Conservation (phyloP, 108 stramenopile genomes). For the Licmophora abbreviata region DNA sequence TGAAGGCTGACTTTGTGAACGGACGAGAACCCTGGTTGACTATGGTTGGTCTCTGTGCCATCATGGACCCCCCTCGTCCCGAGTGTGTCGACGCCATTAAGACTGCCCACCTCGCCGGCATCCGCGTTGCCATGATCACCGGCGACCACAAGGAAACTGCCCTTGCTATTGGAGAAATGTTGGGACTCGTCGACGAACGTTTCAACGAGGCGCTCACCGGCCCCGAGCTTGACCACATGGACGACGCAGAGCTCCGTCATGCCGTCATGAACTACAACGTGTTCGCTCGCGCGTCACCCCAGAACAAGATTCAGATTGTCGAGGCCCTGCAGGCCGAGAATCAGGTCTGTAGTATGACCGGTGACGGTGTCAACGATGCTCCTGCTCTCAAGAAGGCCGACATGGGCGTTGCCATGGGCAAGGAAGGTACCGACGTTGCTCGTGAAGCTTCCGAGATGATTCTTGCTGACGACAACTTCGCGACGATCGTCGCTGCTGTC, state of each 20-base stretch:
- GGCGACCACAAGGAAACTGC: constrained; percentile 93
- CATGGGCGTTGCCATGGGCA: constrained; percentile 99
- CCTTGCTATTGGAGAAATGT: constrained; percentile 67
- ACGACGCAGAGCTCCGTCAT: constrained; percentile 49
- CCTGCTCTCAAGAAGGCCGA: constrained; percentile 97
- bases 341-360: constrained; percentile 94
- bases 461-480: constrained; percentile 97
- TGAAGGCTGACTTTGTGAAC: constrained; percentile 63
- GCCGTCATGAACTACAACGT: constrained; percentile 75
- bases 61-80: constrained; percentile 92
- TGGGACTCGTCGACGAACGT: constrained; percentile 77
- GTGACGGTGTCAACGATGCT: constrained; percentile 99
- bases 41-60: constrained; percentile 89
- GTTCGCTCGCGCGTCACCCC: constrained; percentile 83
- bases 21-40: constrained; percentile 57
- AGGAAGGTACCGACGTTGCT: constrained; percentile 94
- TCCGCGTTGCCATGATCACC: constrained; percentile 92
- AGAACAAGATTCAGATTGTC: constrained; percentile 88
- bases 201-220: constrained; percentile 59
- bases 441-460: constrained; percentile 97
- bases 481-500: constrained; percentile 79
- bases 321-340: constrained; percentile 86
- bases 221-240: constrained; percentile 77
- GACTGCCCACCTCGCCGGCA: constrained; percentile 78
- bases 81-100: constrained; percentile 80